Conservation (phyloP, 176 grass and related monocot species). For the Bromus sterilis region DNA sequence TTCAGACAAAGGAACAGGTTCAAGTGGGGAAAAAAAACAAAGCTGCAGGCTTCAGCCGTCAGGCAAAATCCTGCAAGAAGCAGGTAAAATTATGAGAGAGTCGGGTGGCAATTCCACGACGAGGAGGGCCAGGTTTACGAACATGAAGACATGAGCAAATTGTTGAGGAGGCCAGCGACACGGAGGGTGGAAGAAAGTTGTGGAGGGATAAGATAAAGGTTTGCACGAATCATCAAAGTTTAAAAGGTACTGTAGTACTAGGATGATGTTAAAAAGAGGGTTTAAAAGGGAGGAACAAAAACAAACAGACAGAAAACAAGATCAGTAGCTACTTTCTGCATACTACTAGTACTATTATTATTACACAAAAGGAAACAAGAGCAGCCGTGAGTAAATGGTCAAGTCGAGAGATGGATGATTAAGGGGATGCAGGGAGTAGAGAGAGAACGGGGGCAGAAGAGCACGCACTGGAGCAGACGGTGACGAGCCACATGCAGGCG, state of each 20-base stretch:
- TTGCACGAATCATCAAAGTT: background rate
- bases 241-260: too few relatives aligned
- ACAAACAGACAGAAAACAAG: background rate
- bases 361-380: background rate
- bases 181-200: background rate
- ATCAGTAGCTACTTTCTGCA: background rate
- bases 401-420: background rate
- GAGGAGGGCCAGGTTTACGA: background rate
- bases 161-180: background rate
- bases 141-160: background rate
- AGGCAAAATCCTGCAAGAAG: background rate
- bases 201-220: background rate
- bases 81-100: background rate
- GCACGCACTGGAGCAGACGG: slow-evolving; percentile 40
- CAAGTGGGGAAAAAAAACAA: background rate
- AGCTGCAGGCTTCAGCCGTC: background rate
- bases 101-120: background rate
- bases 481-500: slow-evolving; percentile 50
- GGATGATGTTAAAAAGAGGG: background rate
- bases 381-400: background rate
- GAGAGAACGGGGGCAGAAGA: background rate
- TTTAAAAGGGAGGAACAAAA: background rate
- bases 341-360: too few relatives aligned
- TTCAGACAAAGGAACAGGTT: background rate
- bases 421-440: background rate